Conservation (phyloP, 148 eudicot genomes). For the Bassia scoparia region DNA sequence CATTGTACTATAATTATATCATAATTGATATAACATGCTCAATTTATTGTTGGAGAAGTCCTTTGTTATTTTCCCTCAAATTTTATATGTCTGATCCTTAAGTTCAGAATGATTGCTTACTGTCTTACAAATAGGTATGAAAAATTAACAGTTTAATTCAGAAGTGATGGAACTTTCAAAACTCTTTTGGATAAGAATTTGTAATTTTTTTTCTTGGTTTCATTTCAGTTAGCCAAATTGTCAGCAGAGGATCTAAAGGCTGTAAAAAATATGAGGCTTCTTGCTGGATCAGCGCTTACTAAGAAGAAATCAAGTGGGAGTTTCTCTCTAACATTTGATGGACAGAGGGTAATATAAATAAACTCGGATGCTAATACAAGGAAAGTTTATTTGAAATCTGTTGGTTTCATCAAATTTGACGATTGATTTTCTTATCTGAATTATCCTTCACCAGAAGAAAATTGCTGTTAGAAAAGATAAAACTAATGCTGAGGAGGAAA, state of each 20-base stretch:
- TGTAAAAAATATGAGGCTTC: slow-evolving; percentile 70
- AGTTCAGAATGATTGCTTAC: neutral
- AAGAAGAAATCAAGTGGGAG: slow-evolving; percentile 52
- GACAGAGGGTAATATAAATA: slow-evolving; percentile 54
- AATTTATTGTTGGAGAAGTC: neutral
- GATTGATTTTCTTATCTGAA: slow-evolving; percentile 11
- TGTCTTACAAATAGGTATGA: neutral
- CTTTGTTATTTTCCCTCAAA: neutral
- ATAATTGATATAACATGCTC: neutral
- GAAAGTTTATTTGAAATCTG: neutral
- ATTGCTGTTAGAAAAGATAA: slow-evolving; percentile 81
- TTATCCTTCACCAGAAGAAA: slow-evolving; percentile 49
- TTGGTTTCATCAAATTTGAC: slow-evolving; percentile 13
- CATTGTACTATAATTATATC: neutral
- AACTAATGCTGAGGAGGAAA: slow-evolving; percentile 70
- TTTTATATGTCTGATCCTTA: neutral
- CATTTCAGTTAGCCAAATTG: slow-evolving; percentile 73
- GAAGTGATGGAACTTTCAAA: neutral
- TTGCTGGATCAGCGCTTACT: slow-evolving; percentile 52
- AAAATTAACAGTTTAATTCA: neutral
- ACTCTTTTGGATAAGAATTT: neutral
- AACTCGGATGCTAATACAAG: slow-evolving; percentile 5
- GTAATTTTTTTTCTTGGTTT: neutral
- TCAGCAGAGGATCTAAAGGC: slow-evolving; percentile 72
- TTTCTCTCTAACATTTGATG: slow-evolving; percentile 91